Conservation (phyloP, 805 yeast genomes). For the Metschnikowia bowlesiae region DNA sequence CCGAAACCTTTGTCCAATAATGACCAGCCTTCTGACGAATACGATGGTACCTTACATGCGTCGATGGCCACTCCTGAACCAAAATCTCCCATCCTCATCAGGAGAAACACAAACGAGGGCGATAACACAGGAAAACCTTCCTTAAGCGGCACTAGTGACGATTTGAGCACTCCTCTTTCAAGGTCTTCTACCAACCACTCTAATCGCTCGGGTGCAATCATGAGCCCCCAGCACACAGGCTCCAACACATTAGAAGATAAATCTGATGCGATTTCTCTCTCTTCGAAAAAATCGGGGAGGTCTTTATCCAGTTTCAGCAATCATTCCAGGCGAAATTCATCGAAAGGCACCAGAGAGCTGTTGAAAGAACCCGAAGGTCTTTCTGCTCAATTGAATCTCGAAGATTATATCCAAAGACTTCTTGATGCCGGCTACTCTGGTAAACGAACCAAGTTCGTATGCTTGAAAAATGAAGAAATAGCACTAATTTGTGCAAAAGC, state of each 20-base stretch:
- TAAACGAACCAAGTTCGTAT: slow-evolving; percentile 82
- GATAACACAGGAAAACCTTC: slow-evolving; percentile 11
- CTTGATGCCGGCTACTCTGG: slow-evolving; percentile 96
- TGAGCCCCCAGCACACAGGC: slow-evolving; percentile 19
- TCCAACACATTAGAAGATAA: slow-evolving; percentile 11
- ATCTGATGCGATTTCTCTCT: slow-evolving; percentile 16
- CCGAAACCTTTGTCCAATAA: slow-evolving; percentile 9
- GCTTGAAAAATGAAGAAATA: slow-evolving; percentile 80
- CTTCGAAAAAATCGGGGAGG: slow-evolving; percentile 15
- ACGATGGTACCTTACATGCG: slow-evolving; percentile 18
- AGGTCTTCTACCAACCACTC: slow-evolving; percentile 18
- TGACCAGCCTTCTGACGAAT: slow-evolving; percentile 19
- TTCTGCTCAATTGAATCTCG: slow-evolving; percentile 48
- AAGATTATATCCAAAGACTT: slow-evolving; percentile 83
- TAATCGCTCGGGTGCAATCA: slow-evolving; percentile 11
- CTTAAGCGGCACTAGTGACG: slow-evolving; percentile 11
- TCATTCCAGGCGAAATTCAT: slow-evolving; percentile 14
- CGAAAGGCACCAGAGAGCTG: slow-evolving; percentile 10
- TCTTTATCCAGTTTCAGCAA: slow-evolving; percentile 13
- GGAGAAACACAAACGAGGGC: slow-evolving; percentile 44
- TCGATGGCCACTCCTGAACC: slow-evolving; percentile 61
- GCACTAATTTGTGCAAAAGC: slow-evolving; percentile 82
- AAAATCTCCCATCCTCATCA: slow-evolving; percentile 65
- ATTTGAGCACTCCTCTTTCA: slow-evolving; percentile 18
- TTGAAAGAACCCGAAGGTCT: slow-evolving; percentile 1